Base-by-base conservation (phyloP, 2,329 filamentous ascomycete genomes). In the Hortaea sp. region DNA sequence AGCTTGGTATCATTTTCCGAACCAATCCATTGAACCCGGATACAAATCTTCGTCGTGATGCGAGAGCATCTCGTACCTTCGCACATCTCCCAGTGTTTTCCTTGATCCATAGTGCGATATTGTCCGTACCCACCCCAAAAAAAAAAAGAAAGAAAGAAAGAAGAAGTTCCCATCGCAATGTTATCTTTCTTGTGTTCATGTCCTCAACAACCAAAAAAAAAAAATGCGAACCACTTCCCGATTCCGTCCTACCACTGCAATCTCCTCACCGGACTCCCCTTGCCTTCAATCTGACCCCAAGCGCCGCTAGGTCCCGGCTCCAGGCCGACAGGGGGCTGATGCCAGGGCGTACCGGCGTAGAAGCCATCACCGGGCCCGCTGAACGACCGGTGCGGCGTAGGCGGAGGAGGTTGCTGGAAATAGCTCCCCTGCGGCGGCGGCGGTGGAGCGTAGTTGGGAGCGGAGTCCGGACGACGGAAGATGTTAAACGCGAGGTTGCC, bases 401-500 rank as follows among this genome's bases (percentile, higher is more conserved):
- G 62, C 1, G 61, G 60, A 5, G 62, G 57, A 11, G 53, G 48
- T 40, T 41, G 50, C 27, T 49, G 53, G 28, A 57, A 52, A 41
- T 58, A 54, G 27, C 49, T 40, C 20, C 34, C 29, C 28, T 29
- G 40, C 11, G 9, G 39, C 31, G 28, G 20, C 28, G 41, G 29
- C 44, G 28, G 39, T 11, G 37, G 39, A 35, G n/a, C 29, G 20
- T 20, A 20, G 32, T 35, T 9, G 4, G 7, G 9, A 6, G 12
- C 11, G 5, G 11, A 27, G 30, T 45, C 43, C 29, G 37, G 41
- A 13, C 32, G 37, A 12, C 46, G 41, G 30, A 48, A 48, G 5
- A 45, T 9, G 12, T n/a, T 38, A 30, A 81, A 80, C 2, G 77
- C 77, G 61, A 77, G 71, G 59, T 82, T 82, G 46, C 74, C 76